Evolutionary conservation across 2,329 filamentous ascomycete species (phyloP), one percentile per base, ranked within the genome.

Genomic region (Amphichorda felina): DNA sequence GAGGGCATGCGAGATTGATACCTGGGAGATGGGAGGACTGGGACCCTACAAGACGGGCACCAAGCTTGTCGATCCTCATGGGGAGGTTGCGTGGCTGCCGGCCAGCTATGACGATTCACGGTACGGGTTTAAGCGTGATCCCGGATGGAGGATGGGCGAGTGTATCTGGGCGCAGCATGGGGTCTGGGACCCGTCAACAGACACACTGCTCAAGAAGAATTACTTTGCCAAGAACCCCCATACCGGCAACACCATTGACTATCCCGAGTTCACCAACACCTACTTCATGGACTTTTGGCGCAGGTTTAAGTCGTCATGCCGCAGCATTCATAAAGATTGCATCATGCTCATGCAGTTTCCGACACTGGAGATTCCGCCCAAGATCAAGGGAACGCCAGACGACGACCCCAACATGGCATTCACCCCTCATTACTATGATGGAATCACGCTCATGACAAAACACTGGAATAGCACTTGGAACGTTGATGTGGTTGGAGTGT

Each of bases 391-490:
- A 10, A 94, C 88, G 0, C 64, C 70, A 19, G 89, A 96, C 50
- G 88, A 96, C 47, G 88, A 98, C 46, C 77, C 78, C 4, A 84
- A 80, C 42, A 81, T 96, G 72, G 82, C 88, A 3, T 96, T 95
- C 55, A 81, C 91, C 8, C 86, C 88, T 2, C 91, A 98, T 58
- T 98, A 85, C 54, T 98, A 98, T 56, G 91, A 98, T 48, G 91
- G 91, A 9, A 82, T 98, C 38, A 98, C 91, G 0, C 68, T 98
- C 4, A 83, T 98, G 72, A 96, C 86, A 10, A 98, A 98, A 61
- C 94, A 94, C 56, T 98, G 91, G 91, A 98, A 96, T 53, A 82
- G 88, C 27, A 78, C 82, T 13, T 98, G 91, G 82, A 98, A 98
- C 46, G 82, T 98, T 7, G 91, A 98, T 53, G 85, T 98, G 4